Percentiles rank a stretch among this genome's conserved stretches.
Evolutionary conservation across 2,329 filamentous ascomycete species (phyloP).

Genomic region (Rasamsonia emersonii): DNA sequence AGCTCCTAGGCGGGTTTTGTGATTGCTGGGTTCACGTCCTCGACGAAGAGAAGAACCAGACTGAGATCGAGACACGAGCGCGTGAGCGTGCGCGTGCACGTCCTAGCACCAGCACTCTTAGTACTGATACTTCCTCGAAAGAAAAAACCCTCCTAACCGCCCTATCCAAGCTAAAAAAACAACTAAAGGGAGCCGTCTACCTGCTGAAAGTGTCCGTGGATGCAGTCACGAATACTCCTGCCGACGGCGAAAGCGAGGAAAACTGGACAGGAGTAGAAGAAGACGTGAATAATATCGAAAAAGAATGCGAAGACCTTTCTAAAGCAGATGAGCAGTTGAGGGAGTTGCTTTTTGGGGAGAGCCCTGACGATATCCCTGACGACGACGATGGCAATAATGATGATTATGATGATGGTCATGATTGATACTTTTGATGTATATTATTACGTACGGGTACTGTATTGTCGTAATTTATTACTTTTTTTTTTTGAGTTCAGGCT

Average conservation of each 20-base stretch:
- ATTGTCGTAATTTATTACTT: too few species aligned
- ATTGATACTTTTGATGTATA: constrained; percentile 10
- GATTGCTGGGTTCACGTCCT: constrained; percentile 54
- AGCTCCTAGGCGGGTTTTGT: constrained; percentile 54
- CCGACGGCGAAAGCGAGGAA: constrained; percentile 8
- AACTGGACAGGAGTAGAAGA: constrained; percentile 16
- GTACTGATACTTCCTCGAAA: background rate
- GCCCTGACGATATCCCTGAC: too few species aligned
- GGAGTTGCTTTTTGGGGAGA: constrained; percentile 17
- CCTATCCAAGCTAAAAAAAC: constrained; percentile 16
- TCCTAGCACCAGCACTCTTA: constrained; percentile 2
- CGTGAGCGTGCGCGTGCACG: too few species aligned
- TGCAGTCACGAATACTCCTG: background rate
- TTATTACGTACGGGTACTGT: too few species aligned
- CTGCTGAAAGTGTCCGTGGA: constrained; percentile 22
- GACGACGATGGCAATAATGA: too few species aligned
- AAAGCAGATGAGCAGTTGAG: constrained; percentile 25
- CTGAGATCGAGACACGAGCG: too few species aligned
- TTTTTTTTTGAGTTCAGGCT: too few species aligned
- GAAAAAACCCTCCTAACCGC: too few species aligned
- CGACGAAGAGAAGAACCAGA: constrained; percentile 20
- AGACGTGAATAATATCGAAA: constrained; percentile 21
- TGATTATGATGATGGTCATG: constrained; percentile 9
- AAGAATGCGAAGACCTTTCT: constrained; percentile 27
- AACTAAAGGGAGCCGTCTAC: constrained; percentile 19